Evolutionary conservation across 805 yeast genomes (phyloP), one percentile per base, ranked within the genome.

Genomic region (Saturnispora diversa): DNA sequence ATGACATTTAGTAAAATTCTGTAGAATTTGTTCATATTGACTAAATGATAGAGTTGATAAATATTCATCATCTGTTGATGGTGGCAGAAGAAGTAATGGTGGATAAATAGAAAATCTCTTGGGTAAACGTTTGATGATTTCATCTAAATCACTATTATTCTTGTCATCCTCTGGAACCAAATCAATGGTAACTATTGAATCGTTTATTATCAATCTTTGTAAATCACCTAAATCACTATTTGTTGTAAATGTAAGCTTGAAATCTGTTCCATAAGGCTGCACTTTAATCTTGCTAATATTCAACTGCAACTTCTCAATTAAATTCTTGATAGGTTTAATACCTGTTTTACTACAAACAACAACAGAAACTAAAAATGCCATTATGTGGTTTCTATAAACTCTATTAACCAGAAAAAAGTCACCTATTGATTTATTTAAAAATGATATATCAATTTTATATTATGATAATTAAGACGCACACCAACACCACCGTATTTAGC

Each of bases 21-120:
- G 7, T 15, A 35, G 37, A 2, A 46, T 13, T 11, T n/a, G 6
- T 1, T 19, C 13, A 7, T n/a, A n/a, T 8, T 28, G n/a, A 5
- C 3, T 7, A 7, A 29, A 16, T 1, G 17, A 6, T 5, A 46
- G 13, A 2, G 12, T 19, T 2, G 44, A 22, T 21, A 51, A 46
- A 0, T 36, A 46, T 28, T 60, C 44, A 19, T 65, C 69, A 47
- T 76, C 74, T 0, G 80, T 65, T 4, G 60, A 65, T 0, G 72
- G 54, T 30, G 74, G 69, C 29, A 83, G 68, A 8, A 84, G 61
- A 1, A 81, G 57, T 70, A 84, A 57, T 0, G 94, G 92, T 1
- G 77, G 74, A 52, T 84, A 84, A 0, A 80, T 46, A 0, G 80
- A 65, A 68, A 77, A 82, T 48, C 74, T 70, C 35, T 65, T 68